Evolutionary conservation across 2,329 filamentous ascomycete genomes (phyloP).

Genomic region (Penicillium oxalicum): DNA sequence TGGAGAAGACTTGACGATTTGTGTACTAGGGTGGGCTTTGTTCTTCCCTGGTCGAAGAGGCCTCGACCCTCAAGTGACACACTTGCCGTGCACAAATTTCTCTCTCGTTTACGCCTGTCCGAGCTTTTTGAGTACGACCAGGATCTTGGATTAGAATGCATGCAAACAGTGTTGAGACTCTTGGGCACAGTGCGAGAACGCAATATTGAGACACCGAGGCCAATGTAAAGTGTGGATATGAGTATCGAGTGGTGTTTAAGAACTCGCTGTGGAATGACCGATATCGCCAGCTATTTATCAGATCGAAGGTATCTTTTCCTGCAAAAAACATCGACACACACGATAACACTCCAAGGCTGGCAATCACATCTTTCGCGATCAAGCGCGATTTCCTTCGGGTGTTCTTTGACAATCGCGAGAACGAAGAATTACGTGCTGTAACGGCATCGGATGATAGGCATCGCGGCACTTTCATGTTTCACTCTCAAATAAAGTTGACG

Average conservation of each 20-base stretch:
- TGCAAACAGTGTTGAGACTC: neutral
- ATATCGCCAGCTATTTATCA: conserved; percentile 5
- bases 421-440: too few relatives aligned
- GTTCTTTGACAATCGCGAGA: conserved; percentile 1
- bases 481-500: too few relatives aligned
- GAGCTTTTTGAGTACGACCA: conserved; percentile 11
- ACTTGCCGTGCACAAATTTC: conserved; percentile 5
- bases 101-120: conserved; percentile 8
- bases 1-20: conserved; percentile 4
- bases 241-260: conserved; percentile 3
- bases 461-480: too few relatives aligned
- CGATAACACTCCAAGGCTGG: neutral
- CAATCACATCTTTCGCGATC: conserved; percentile 6
- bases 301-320: conserved; percentile 15
- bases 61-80: neutral
- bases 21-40: conserved; percentile 6
- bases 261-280: conserved; percentile 11
- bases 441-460: too few relatives aligned
- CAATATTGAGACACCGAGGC: neutral
- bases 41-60: neutral
- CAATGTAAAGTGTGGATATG: conserved; percentile 1
- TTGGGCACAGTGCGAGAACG: conserved; percentile 1
- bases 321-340: conserved; percentile 6
- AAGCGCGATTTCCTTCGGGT: conserved; percentile 7
- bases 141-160: neutral